These are phyloP conservation scores for Harrya chromipes DNA, from an alignment of 768 basidiomycete species.

Conservation along the genomic window DNA sequence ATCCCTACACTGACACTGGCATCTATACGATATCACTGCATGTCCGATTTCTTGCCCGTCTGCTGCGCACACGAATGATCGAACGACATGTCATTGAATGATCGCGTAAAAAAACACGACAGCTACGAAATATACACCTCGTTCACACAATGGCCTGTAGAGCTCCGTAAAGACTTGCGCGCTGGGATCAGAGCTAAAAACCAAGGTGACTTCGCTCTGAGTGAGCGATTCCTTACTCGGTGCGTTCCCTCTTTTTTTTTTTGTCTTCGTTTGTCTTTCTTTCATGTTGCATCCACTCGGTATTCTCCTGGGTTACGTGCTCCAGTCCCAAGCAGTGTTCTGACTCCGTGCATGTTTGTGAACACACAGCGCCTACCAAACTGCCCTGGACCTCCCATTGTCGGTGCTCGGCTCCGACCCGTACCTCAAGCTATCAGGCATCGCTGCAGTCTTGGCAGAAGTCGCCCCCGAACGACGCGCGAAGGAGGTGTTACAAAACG, in stretches of 20 bases:
- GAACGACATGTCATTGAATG: neutral
- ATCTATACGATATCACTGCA: too few relatives aligned
- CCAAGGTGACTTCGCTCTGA: slow-evolving; percentile 50
- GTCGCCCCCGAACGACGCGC: slow-evolving; percentile 35
- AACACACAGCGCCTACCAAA: slow-evolving; percentile 50
- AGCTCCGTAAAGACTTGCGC: slow-evolving; percentile 61
- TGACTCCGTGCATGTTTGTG: neutral
- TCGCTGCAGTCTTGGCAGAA: slow-evolving; percentile 59
- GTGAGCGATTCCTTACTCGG: slow-evolving; percentile 53
- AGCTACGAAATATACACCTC: slow-evolving; percentile 57
- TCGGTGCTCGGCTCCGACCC: slow-evolving; percentile 41
- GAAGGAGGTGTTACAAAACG: slow-evolving; percentile 22
- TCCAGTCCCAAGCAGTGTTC: neutral
- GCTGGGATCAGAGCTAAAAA: slow-evolving; percentile 61
- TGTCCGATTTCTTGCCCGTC: too few relatives aligned
- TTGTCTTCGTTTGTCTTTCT: neutral
- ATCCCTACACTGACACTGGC: neutral
- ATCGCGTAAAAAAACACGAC: neutral
- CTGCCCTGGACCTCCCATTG: slow-evolving; percentile 43
- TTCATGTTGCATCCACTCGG: neutral
- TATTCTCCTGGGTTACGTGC: too few relatives aligned
- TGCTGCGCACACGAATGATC: too few relatives aligned
- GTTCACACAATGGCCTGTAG: slow-evolving; percentile 64
- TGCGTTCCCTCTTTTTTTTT: slow-evolving; percentile 30
- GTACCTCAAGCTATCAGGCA: slow-evolving; percentile 64